Evolutionary conservation across 164 flowering plant genomes (phyloP), one percentile per base, ranked within the genome.

Genomic region (Macadamia integrifolia): DNA sequence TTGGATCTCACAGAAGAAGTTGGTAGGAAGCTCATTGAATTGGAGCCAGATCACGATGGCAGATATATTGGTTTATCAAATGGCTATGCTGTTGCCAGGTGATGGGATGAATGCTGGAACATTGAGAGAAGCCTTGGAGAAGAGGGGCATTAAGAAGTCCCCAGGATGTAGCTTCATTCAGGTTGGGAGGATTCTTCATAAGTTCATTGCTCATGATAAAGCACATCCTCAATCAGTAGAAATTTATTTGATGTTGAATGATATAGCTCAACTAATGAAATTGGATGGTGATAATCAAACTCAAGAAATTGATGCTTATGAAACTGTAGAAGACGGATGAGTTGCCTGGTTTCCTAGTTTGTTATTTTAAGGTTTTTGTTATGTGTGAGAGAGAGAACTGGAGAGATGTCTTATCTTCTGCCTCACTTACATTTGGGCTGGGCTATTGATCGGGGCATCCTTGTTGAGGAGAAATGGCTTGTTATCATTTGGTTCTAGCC

Each of bases 381-480:
- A 92, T 23, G 23, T 49, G 5, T 14, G 53, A 49, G 15, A 59
- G 74, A 63, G 61, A 65, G 55, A 64, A 67, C 66, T 53, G 43
- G 32, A 69, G 65, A 58, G 80, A 88, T 88, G 92, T 91, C 97
- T 71, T 91, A 91, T 72, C 74, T 91, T 75, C 83, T 91, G n/a
- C 94, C 94, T 1, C 92, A 91, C 74, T 75, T 91, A 67, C 97
- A 91, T 76, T 23, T 87, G 0, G 97, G 92, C 29, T 91, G 94
- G 97, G 97, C 92, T 2, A 35, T 88, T 0, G 91, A 87, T 71
- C 98, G 91, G 75, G 93, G 95, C 29, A 89, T 93, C 73, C 93
- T 93, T 9, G 95, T 97, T 15, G 95, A 87, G 68, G 98, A 93
- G 73, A 97, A 91, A 73, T 88, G 97, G 8, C 90, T 92, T 58